These are phyloP conservation scores for Metschnikowia lochheadii DNA, from an alignment of 805 yeast genomes.

Conservation along the genomic window DNA sequence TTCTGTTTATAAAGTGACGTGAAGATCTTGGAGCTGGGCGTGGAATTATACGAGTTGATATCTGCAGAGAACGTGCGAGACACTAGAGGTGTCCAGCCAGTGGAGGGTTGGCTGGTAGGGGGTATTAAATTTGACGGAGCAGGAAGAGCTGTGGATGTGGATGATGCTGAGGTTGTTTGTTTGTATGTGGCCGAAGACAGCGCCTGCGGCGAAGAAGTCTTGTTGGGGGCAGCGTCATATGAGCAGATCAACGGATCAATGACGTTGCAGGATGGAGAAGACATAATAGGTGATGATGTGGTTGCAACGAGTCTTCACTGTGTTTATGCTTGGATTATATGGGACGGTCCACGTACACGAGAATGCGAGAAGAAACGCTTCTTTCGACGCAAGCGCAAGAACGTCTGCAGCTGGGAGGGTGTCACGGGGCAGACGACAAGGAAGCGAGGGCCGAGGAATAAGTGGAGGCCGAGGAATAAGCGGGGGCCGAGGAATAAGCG, in stretches of 20 bases:
- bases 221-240: conserved; percentile 7
- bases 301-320: not conserved
- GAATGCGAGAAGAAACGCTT: not conserved
- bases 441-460: not conserved
- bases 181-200: not conserved
- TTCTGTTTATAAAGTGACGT: conserved; percentile 11
- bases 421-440: not conserved
- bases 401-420: not conserved
- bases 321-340: not conserved
- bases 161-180: not conserved
- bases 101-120: conserved; percentile 2
- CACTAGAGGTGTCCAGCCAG: conserved; percentile 44
- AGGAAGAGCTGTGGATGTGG: not conserved
- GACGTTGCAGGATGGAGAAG: conserved; percentile 33
- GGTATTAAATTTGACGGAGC: not conserved
- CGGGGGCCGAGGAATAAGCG: not conserved
- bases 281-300: conserved; percentile 12
- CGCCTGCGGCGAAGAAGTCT: conserved; percentile 4
- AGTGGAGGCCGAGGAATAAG: not conserved
- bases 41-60: conserved; percentile 29
- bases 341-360: not conserved
- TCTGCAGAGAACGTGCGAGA: conserved; percentile 36
- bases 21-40: conserved; percentile 32
- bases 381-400: conserved; percentile 2
- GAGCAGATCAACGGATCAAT: conserved; percentile 35